Conservation (phyloP, 495 filamentous ascomycete species). For the Gamarada debralockiae region DNA sequence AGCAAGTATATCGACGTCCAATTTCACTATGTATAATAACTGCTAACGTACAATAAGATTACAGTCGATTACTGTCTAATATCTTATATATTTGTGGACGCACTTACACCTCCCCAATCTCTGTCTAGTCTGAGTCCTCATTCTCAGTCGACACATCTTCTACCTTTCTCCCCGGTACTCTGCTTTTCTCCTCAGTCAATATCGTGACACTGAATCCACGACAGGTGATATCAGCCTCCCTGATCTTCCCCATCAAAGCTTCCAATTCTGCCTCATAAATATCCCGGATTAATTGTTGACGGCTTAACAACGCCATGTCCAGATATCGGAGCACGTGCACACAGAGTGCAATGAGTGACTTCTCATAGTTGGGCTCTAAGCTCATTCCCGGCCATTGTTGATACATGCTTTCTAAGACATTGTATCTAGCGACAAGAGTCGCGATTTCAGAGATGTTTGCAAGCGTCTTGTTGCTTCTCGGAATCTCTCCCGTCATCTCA, state of each 20-base stretch:
- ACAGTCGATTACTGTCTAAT: too few relatives aligned
- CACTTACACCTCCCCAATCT: too few relatives aligned
- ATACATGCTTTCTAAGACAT: slow-evolving; percentile 4
- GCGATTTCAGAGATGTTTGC: background rate
- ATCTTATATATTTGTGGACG: too few relatives aligned
- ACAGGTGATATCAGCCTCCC: background rate
- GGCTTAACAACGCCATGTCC: background rate
- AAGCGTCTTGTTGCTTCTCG: background rate
- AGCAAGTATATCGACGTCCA: too few relatives aligned
- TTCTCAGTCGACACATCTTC: too few relatives aligned
- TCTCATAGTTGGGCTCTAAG: background rate
- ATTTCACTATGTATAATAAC: too few relatives aligned
- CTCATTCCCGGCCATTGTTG: background rate
- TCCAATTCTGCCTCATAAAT: background rate
- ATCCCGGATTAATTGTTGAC: background rate
- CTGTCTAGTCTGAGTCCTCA: too few relatives aligned
- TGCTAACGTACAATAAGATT: too few relatives aligned
- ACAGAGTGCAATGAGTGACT: background rate
- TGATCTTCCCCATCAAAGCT: background rate
- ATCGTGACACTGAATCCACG: slow-evolving; percentile 1
- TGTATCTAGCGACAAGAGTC: background rate
- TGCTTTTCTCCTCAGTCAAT: too few relatives aligned
- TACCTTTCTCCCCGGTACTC: too few relatives aligned
- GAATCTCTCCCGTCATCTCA: background rate
- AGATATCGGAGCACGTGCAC: background rate